Conservation (phyloP, 331 rosid species). For the Acacia concinna region DNA sequence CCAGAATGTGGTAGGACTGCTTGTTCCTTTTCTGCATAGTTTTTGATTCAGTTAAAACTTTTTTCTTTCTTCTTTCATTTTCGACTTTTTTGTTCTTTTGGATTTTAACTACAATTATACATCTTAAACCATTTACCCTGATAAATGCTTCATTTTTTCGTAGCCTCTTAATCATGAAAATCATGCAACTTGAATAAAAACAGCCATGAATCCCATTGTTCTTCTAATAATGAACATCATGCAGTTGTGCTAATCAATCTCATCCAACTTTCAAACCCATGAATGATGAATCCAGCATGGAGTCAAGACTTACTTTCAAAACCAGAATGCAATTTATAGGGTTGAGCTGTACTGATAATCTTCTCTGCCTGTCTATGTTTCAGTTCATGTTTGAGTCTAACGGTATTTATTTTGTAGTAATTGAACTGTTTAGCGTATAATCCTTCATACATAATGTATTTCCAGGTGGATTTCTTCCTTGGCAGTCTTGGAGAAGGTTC, state of each 20-base stretch:
- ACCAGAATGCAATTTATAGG: neutral
- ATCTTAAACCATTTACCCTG: neutral
- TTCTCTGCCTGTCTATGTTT: neutral
- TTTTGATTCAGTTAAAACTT: neutral
- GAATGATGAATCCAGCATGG: neutral
- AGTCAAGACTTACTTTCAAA: neutral
- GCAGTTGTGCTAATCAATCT: neutral
- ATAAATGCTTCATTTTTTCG: neutral
- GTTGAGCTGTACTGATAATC: neutral
- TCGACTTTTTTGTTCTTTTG: neutral
- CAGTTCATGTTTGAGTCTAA: neutral
- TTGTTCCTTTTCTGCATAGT: slow-evolving; percentile 10
- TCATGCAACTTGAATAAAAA: no score
- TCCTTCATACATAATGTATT: slow-evolving; percentile 16
- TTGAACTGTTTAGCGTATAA: neutral
- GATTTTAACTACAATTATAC: neutral
- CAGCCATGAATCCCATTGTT: no score
- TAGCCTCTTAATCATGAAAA: neutral
- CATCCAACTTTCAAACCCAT: neutral
- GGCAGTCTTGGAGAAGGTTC: slow-evolving; percentile 94
- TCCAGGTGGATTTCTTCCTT: slow-evolving; percentile 92
- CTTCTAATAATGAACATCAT: neutral
- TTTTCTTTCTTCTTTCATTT: neutral
- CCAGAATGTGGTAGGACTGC: slow-evolving; percentile 70
- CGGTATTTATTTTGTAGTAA: neutral